A percentile compares a stretch with the other conserved stretches of the same genome.
Conservation (phyloP, 2,329 filamentous ascomycete genomes). For the Orbilia javanica region DNA sequence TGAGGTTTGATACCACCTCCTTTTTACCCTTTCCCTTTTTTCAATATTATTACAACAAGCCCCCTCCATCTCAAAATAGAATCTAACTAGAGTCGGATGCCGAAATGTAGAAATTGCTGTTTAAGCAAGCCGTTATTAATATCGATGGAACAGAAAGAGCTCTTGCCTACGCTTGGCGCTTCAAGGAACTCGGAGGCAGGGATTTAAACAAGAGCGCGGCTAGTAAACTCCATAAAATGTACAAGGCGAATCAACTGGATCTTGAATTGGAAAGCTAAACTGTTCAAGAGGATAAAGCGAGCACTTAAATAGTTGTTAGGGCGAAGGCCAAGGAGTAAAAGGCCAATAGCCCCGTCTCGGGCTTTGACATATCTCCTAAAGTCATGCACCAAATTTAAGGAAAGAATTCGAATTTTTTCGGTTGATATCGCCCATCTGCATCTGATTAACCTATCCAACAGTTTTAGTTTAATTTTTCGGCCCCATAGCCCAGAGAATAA, state of each 20-base stretch:
- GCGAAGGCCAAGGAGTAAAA: too few species aligned
- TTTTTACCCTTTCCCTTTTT: too few species aligned
- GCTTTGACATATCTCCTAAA: too few species aligned
- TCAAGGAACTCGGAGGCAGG: conserved; percentile 48
- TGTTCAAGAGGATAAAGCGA: background rate
- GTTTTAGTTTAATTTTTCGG: too few species aligned
- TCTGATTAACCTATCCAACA: too few species aligned
- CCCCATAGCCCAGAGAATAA: too few species aligned
- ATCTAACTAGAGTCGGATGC: conserved; percentile 4
- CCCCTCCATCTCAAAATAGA: too few species aligned
- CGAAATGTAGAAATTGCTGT: conserved; percentile 28
- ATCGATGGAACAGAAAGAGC: conserved; percentile 42
- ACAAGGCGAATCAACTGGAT: conserved; percentile 34
- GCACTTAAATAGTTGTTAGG: too few species aligned
- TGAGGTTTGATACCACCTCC: conserved; percentile 33
- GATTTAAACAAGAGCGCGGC: conserved; percentile 49
- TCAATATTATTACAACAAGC: background rate
- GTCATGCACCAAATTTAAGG: too few species aligned
- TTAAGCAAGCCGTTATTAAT: conserved; percentile 45
- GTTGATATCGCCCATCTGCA: too few species aligned
- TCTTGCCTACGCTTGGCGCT: conserved; percentile 53
- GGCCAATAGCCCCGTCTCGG: background rate
- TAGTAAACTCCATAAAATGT: conserved; percentile 39
- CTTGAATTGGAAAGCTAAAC: background rate
- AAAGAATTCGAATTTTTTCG: too few species aligned